These are phyloP conservation scores for Myxozyma mucilagina DNA, from an alignment of 805 yeast species.

Conservation along the genomic window DNA sequence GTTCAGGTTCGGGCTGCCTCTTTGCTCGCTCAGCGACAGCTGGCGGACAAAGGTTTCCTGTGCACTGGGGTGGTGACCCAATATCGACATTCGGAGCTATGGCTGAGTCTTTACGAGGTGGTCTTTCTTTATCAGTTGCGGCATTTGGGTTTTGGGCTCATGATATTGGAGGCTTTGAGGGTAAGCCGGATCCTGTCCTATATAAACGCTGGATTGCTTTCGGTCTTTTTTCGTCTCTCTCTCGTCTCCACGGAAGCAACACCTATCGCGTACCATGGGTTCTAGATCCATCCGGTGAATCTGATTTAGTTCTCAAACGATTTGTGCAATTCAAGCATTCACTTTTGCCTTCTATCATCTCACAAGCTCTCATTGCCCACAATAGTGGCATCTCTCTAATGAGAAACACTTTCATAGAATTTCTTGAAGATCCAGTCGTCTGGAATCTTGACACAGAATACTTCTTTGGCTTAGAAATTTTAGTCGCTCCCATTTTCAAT, in stretches of 20 bases:
- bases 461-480: conserved; percentile 41
- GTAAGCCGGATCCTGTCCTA: conserved; percentile 43
- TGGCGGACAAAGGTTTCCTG: conserved; percentile 45
- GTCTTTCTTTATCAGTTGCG: conserved; percentile 40
- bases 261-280: conserved; percentile 46
- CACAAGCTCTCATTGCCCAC: conserved; percentile 40
- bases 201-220: conserved; percentile 47
- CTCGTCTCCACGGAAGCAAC: conserved; percentile 44
- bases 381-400: conserved; percentile 40
- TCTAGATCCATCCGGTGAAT: conserved; percentile 41
- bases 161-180: conserved; percentile 47
- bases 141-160: conserved; percentile 47
- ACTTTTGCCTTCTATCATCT: conserved; percentile 43
- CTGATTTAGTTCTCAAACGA: conserved; percentile 40
- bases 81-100: conserved; percentile 44
- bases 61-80: conserved; percentile 48
- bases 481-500: conserved; percentile 44
- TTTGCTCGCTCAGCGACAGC: conserved; percentile 46
- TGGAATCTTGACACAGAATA: conserved; percentile 41
- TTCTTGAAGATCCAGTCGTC: conserved; percentile 39
- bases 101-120: conserved; percentile 45
- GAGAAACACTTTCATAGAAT: conserved; percentile 43
- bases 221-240: conserved; percentile 45
- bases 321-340: conserved; percentile 42
- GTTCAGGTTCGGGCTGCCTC: conserved; percentile 42